Evolutionary conservation across 352 stramenopile species (phyloP), one percentile per base, ranked within the genome.

Genomic region (Pythium guiyangense): DNA sequence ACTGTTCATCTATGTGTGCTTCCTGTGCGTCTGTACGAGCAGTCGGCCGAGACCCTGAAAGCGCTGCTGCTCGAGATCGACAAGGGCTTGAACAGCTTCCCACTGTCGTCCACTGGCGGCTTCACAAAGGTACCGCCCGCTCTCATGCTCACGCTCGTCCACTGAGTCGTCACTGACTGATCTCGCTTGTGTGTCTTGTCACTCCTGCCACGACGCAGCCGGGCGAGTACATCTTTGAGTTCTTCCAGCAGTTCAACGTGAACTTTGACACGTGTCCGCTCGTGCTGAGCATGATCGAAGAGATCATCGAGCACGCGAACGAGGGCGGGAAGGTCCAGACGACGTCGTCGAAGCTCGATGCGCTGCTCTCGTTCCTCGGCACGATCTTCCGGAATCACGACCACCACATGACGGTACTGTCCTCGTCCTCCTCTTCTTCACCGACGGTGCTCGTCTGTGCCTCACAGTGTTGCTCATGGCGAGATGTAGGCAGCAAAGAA

Each of bases 221-320:
- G 15, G 89, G 89, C 2, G 73, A 86, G 26, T 97, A 85, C 66
- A 96, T 97, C 43, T 97, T 96, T 51, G 86, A 92, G 46, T 95
- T 97, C 49, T 96, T 97, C 45, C 79, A 88, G 54, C 74, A 90
- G 54, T 95, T 94, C 55, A 95, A 95, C 49, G 85, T 95, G 25
- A 92, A 90, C 50, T 95, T 95, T 22, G 79, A 95, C 50, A 95
- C 86, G 27, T 92, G 82, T 45, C 84, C 86, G 17, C 84, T 95
- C 45, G 86, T 95, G 0, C 62, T 94, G 45, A 88, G 66, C 44
- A 93, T 96, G 66, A 92, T 94, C 44, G 88, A 93, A 73, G 80
- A 96, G 57, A 96, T 92, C 29, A 89, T 96, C 40, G 79, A 94
- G 59, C 70, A 88, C 40, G 73, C 85, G 10, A 90, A 90, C 53